Conservation (phyloP, 106 monocot species). For the Platanthera guangdongensis region DNA sequence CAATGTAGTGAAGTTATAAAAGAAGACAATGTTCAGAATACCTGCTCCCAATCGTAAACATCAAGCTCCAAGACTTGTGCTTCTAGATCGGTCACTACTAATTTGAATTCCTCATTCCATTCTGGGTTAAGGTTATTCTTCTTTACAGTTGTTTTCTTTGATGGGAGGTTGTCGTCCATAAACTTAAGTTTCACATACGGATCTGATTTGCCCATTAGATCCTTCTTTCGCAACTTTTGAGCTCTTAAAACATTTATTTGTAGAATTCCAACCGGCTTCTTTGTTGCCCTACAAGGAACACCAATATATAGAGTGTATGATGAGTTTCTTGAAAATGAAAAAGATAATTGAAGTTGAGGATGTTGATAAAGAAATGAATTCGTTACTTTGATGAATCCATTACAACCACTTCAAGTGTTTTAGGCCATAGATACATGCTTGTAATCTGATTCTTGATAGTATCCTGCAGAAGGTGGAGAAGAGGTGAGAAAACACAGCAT, state of each 20-base stretch:
- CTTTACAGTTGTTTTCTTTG: slow-evolving; percentile 77
- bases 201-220: slow-evolving; percentile 77
- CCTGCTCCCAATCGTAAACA: slow-evolving; percentile 96
- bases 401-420: slow-evolving; percentile 62
- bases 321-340: slow-evolving; percentile 3
- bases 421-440: slow-evolving; percentile 91
- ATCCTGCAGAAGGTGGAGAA: slow-evolving; percentile 39
- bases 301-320: background rate
- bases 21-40: background rate
- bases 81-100: slow-evolving; percentile 69
- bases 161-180: slow-evolving; percentile 63
- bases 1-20: too few relatives aligned
- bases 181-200: slow-evolving; percentile 86
- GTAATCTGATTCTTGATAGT: slow-evolving; percentile 78
- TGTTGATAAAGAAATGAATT: background rate
- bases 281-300: slow-evolving; percentile 34
- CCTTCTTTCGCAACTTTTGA: slow-evolving; percentile 61
- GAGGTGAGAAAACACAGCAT: too few relatives aligned
- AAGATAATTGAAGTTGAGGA: too few relatives aligned
- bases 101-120: slow-evolving; percentile 93
- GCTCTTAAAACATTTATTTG: slow-evolving; percentile 66
- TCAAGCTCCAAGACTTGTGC: slow-evolving; percentile 60
- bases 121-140: slow-evolving; percentile 74
- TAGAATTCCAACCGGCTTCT: slow-evolving; percentile 78
- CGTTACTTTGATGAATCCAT: slow-evolving; percentile 74